Evolutionary conservation across 495 filamentous ascomycete genomes (phyloP).

Genomic region (Massariosphaeria phaeospora): DNA sequence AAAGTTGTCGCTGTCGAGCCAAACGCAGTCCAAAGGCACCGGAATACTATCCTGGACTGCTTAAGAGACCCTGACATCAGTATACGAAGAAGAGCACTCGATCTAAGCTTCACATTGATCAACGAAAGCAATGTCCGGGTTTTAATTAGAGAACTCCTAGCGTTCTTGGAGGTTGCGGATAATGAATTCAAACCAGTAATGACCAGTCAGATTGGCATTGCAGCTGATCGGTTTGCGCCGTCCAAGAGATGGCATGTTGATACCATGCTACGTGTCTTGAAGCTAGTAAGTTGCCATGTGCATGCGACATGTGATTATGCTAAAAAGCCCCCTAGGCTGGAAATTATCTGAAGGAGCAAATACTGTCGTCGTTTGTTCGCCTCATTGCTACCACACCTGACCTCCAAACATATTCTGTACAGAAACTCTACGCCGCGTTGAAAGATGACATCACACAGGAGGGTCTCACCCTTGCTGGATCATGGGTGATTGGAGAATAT

Average conservation of each 20-base stretch:
- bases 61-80: constrained; percentile 97
- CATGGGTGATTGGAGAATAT: constrained; percentile 99
- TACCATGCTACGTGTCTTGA: constrained; percentile 92
- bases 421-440: constrained; percentile 83
- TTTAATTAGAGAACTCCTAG: constrained; percentile 82
- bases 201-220: constrained; percentile 95
- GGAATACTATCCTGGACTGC: constrained; percentile 96
- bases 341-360: constrained; percentile 96
- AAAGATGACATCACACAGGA: constrained; percentile 98
- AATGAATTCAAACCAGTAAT: constrained; percentile 98
- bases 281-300: constrained; percentile 45
- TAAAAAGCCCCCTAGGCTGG: constrained; percentile 52
- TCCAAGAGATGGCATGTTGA: constrained; percentile 98
- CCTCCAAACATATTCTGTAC: constrained; percentile 90
- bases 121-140: constrained; percentile 94
- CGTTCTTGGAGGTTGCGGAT: constrained; percentile 93
- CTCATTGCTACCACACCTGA: constrained; percentile 93
- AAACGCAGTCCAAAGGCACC: constrained; percentile 92
- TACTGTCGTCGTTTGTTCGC: constrained; percentile 91
- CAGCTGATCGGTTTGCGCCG: constrained; percentile 89
- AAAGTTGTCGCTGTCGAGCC: constrained; percentile 98
- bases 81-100: constrained; percentile 87
- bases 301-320: background rate
- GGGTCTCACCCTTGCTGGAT: constrained; percentile 82
- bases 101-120: constrained; percentile 96